These are phyloP conservation scores for Colletotrichum sp. DNA, from an alignment of 2,329 filamentous ascomycete species.

Conservation along the genomic window DNA sequence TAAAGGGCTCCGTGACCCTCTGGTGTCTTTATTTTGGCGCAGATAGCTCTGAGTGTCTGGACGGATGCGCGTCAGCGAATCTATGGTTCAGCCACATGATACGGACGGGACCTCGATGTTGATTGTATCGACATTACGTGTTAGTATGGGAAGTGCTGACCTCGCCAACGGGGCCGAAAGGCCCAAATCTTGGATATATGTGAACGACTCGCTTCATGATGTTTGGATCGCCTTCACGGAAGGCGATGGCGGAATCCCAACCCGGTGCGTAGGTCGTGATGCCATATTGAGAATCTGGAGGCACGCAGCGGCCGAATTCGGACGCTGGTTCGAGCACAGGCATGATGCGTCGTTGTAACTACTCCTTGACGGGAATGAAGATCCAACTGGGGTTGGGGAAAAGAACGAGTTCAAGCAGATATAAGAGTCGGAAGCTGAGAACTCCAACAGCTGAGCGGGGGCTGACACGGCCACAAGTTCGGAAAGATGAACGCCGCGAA, in stretches of 20 bases:
- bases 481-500: background rate
- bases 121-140: background rate
- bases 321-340: conserved; percentile 41
- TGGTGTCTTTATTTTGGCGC: conserved; percentile 32
- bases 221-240: conserved; percentile 46
- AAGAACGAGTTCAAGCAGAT: background rate
- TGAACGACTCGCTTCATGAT: conserved; percentile 40
- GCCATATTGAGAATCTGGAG: conserved; percentile 51
- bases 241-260: conserved; percentile 42
- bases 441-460: background rate
- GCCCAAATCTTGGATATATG: conserved; percentile 53
- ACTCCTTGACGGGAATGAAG: background rate
- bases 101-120: background rate
- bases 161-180: conserved; percentile 38
- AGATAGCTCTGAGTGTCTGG: conserved; percentile 43
- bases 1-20: conserved; percentile 28
- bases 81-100: background rate
- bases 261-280: conserved; percentile 50
- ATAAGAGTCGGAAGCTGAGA: background rate
- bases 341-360: conserved; percentile 28
- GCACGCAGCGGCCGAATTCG: conserved; percentile 49
- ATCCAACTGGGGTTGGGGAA: background rate
- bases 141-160: conserved; percentile 28
- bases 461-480: background rate
- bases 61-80: background rate